Evolutionary conservation across 176 grass and related monocot genomes (phyloP), one percentile per base, ranked within the genome.

Genomic region (Metroxylon sagu): DNA sequence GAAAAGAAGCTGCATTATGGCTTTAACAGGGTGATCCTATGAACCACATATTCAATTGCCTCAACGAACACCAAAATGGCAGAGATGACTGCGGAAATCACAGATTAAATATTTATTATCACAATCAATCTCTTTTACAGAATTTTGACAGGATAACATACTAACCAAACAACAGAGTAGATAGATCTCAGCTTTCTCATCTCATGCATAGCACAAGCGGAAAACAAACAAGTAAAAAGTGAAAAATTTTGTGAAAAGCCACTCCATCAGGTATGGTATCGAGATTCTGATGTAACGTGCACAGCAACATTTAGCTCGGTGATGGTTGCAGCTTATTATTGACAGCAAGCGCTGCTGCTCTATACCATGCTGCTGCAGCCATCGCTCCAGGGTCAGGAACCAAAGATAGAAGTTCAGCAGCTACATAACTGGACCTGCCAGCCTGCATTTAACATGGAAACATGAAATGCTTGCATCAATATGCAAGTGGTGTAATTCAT

Each of bases 371-470:
- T 61, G 88, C 87, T 35, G 80, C 93, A 70, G 84, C 93, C 82
- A 92, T 76, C 65, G 93, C 93, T 64, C 93, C 93, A 71, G 93
- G 93, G 61, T 98, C 93, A 59, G 93, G 93, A 55, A 89, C 54
- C 4, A 75, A 85, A 23, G 80, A 78, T 56, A 92, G 67, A 5
- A 85, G 54, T 14, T 92, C 88, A 2, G 84, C 69, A 64, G 84
- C 55, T 18, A 98, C 71, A 67, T 92, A 98, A 29, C 81, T 82
- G 70, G 93, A 98, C 16, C 93, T 67, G 3, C 93, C 93, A 57
- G 93, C 88, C 93, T 98, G 81, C 64, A 89, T 53, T 49, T 79
- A 63, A 43, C 35, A 43, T 43, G 21, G 21, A 23, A 23, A 23
- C 21, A 1, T 23, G 21, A 43, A 12, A 43, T 14, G 35, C 35